Base-by-base conservation (phyloP, 257 asterid species). In the Petunia axillaris region DNA sequence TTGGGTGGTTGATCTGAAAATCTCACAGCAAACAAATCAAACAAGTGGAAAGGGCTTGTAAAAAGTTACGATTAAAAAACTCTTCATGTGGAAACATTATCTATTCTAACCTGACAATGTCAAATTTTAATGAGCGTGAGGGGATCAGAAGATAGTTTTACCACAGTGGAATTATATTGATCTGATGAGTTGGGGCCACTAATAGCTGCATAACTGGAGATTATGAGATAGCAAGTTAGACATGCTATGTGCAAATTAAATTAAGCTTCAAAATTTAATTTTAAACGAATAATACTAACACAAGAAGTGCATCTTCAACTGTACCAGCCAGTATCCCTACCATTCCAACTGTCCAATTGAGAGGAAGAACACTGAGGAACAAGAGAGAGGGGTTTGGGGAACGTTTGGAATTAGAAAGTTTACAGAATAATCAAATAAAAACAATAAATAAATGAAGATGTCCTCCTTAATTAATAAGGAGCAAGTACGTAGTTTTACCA, bases 321-420 rank as follows among this genome's bases (percentile, higher is more conserved):
- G 95, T 92, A 79, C 90, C 95, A 79, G 98, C 91, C 6, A 95
- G 91, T 83, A 95, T 85, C 55, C 99, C 99, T 44, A 93, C 92
- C 98, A 93, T 93, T 79, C 99, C 99, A 74, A 95, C 87, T 2
- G 99, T 93, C 85, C 91, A 91, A 88, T 95, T 91, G 84, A 95
- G 81, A 73, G 98, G 99, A 82, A 95, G 95, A 82, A 90, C 92
- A 53, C 99, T 95, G 82, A 46, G 57, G 77, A 88, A 39, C 67
- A 37, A 46, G 70, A 58, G 63, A 83, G 7, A 16, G 53, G 11
- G 53, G 25, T 55, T 14, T 15, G 53, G 71, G 79, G 79, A 77
- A 76, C 25, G 37, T 14, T 16, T 15, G 6, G 57, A 63, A 77
- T 2, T 48, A 54, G 64, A 8, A 44, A 36, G 55, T 8, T 50